Base-by-base conservation (phyloP, 345 rosid genomes). In the Carallia pectinifolia region DNA sequence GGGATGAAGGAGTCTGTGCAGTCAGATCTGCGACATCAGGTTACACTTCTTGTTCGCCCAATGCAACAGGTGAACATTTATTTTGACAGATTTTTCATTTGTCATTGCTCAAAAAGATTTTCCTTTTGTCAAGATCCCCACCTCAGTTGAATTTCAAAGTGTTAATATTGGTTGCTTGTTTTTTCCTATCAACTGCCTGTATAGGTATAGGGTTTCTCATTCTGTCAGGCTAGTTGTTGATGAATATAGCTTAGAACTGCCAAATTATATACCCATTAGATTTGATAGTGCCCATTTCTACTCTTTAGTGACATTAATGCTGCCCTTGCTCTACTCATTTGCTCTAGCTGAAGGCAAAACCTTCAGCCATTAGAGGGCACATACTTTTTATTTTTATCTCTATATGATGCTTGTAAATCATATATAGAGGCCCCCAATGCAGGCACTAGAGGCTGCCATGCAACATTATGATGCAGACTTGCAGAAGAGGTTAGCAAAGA, bases 21-120 rank as follows among this genome's bases (percentile, higher is more conserved):
- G 38, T 79, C 97, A 64, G 87, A 90, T 58, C 82, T 84, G 65
- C 87, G 92, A 53, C 93, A 95, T 78, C 94, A 86, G 78, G 88
- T 92, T 78, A 88, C 99, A 58, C 90, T 87, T 70, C 89, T 92
- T 56, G 86, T 92, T 82, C 92, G 97, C 44, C 97, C 94, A 40
- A 86, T 95, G 99, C 94, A 90, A 66, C 97, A 89, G 97, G 99
- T 92, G 64, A 78, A 71, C n/a, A 55, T 48, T 68, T 59, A 62
- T 71, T 62, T 30, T 9, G 16, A 44, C 50, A 12, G 16, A 12
- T 44, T 40, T 44, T 44, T 16, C 50, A 44, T 12, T 44, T 44
- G 16, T 44, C 50, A 12, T 23, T 23, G 23, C 23, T 23, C 23
- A 23, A 23, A 23, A 23, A 23, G 23, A 23, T 23, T 23, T 23